Percentiles rank a stretch among this genome's conserved stretches.
phyloP scores from a whole-genome alignment of 768 basidiomycete species.

The Hortiboletus flavorubellus region DNA sequence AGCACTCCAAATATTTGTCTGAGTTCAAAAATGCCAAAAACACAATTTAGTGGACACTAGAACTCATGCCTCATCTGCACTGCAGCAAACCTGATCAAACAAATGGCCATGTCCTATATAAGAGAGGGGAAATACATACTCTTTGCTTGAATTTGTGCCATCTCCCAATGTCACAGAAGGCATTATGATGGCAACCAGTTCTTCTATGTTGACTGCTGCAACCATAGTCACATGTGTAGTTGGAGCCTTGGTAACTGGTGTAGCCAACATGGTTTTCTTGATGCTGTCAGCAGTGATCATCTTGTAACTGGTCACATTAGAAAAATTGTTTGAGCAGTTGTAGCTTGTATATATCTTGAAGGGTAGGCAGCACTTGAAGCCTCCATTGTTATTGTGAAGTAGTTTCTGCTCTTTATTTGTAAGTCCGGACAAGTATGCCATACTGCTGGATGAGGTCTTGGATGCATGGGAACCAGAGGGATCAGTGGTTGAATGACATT shows the following conservation, averaged over 20 bases:
- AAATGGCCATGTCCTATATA: no score
- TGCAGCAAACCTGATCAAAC: no score
- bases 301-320: conserved; percentile 12
- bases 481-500: not conserved
- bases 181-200: not conserved
- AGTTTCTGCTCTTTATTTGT: conserved; percentile 9
- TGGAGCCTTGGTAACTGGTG: no score
- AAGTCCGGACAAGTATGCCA: not conserved
- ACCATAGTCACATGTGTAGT: not conserved
- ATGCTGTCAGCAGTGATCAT: conserved; percentile 1
- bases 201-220: not conserved
- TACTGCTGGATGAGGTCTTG: not conserved
- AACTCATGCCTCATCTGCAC: no score
- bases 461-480: not conserved
- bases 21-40: no score
- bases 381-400: conserved; percentile 16
- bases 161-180: not conserved
- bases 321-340: conserved; percentile 22
- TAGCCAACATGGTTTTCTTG: no score
- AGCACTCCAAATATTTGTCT: no score
- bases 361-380: conserved; percentile 23
- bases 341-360: not conserved
- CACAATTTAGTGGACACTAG: no score
- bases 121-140: conserved; percentile 9
- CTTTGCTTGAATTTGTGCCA: not conserved